These are phyloP conservation scores for Puccinellia tenuiflora DNA, from an alignment of 176 grass and related monocot species.

Conservation along the genomic window DNA sequence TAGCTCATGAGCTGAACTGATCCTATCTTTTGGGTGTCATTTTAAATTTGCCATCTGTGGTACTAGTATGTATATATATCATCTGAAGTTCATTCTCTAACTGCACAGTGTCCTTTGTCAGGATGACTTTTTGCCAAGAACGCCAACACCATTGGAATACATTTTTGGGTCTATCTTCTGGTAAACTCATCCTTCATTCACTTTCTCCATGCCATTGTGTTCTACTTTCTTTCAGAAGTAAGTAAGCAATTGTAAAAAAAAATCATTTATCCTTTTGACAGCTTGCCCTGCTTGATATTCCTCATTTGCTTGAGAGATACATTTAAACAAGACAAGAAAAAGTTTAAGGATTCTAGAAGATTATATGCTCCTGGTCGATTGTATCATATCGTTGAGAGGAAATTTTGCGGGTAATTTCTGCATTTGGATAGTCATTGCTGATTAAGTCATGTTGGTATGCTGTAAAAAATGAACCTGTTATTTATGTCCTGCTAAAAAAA, in stretches of 20 bases:
- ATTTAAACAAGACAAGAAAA: constrained; percentile 89
- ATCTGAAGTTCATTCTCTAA: neutral
- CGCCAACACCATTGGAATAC: constrained; percentile 78
- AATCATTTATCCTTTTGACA: constrained; percentile 84
- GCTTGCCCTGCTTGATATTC: constrained; percentile 93
- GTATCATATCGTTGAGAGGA: constrained; percentile 98
- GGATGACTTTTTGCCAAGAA: constrained; percentile 99
- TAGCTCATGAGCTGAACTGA: neutral
- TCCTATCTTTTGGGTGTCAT: neutral
- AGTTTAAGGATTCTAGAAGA: constrained; percentile 77
- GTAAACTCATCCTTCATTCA: constrained; percentile 24
- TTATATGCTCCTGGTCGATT: constrained; percentile 94
- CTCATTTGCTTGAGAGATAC: constrained; percentile 95
- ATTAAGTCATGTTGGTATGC: neutral
- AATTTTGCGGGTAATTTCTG: constrained; percentile 78
- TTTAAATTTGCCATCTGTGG: neutral
- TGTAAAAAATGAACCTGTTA: neutral
- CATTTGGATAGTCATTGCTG: neutral
- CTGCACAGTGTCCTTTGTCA: constrained; percentile 12
- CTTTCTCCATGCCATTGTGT: constrained; percentile 12
- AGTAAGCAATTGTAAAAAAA: neutral
- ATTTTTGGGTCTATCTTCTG: constrained; percentile 97
- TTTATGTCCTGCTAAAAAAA: neutral
- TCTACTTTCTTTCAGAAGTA: neutral
- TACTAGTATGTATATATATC: neutral